A percentile compares a stretch with the other conserved stretches of the same genome.
phyloP scores from a whole-genome alignment of 1,284 basidiomycete genomes.

The Cryptococcus deneoformans region DNA sequence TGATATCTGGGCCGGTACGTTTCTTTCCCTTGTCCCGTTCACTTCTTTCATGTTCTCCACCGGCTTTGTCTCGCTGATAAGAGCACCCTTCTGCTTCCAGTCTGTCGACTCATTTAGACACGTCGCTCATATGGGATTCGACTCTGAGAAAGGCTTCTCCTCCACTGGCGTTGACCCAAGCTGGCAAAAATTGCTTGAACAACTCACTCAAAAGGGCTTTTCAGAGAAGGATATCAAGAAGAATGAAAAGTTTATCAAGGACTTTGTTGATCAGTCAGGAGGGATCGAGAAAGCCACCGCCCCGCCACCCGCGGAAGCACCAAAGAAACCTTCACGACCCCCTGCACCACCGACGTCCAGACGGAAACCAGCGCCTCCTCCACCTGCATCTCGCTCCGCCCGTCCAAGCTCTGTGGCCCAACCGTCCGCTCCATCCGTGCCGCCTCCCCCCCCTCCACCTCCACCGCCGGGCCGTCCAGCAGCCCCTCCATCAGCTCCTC shows the following conservation, averaged over 20 bases:
- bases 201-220: slow-evolving; percentile 69
- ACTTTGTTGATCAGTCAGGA: slow-evolving; percentile 66
- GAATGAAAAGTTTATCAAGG: slow-evolving; percentile 86
- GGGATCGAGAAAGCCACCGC: slow-evolving; percentile 43
- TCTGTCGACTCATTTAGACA: slow-evolving; percentile 77
- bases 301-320: slow-evolving; percentile 16
- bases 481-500: slow-evolving; percentile 35
- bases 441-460: slow-evolving; percentile 43
- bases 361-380: slow-evolving; percentile 49
- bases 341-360: slow-evolving; percentile 44
- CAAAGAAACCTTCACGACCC: slow-evolving; percentile 43
- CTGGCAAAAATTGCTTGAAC: slow-evolving; percentile 74
- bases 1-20: slow-evolving; percentile 76
- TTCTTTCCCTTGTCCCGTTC: background rate
- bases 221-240: slow-evolving; percentile 61
- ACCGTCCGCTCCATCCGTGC: slow-evolving; percentile 40
- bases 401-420: slow-evolving; percentile 40
- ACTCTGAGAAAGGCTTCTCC: slow-evolving; percentile 79
- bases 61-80: background rate
- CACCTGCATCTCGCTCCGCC: slow-evolving; percentile 48
- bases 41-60: background rate
- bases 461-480: slow-evolving; percentile 10
- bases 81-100: slow-evolving; percentile 10
- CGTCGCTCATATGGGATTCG: slow-evolving; percentile 94
- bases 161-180: slow-evolving; percentile 87